These are phyloP conservation scores for Auxenochlorella pyrenoidosa DNA, from an alignment of 139 green algal genomes.

Conservation along the genomic window DNA sequence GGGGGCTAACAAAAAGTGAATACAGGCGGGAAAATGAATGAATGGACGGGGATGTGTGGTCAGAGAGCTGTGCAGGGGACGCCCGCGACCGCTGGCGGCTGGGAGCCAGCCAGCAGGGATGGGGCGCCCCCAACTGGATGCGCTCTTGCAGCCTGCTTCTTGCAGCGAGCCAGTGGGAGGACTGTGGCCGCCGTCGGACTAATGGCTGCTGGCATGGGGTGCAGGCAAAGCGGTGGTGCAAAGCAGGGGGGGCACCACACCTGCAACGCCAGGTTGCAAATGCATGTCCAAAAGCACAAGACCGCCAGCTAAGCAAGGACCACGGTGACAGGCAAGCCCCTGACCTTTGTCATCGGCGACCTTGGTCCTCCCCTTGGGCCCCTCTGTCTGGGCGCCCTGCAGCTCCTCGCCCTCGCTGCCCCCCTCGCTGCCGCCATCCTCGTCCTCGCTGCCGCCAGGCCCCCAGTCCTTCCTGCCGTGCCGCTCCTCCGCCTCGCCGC, in stretches of 20 bases:
- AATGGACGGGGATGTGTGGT: background rate
- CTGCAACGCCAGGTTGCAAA: too few species aligned
- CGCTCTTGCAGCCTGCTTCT: constrained; percentile 25
- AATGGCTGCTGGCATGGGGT: constrained; percentile 3
- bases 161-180: constrained; percentile 1
- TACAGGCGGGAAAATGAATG: background rate
- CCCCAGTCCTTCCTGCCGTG: constrained; percentile 73
- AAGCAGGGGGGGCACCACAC: too few species aligned
- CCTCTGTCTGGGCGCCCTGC: constrained; percentile 24
- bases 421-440: background rate
- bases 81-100: background rate
- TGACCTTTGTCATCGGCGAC: constrained; percentile 50
- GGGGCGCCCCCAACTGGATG: background rate
- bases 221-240: background rate
- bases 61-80: background rate
- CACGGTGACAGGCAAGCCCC: background rate
- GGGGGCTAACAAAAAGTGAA: too few species aligned
- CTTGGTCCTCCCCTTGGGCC: background rate
- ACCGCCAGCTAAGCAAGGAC: too few species aligned
- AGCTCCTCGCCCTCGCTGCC: constrained; percentile 3
- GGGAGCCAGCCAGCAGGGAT: background rate
- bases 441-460: background rate
- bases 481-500: constrained; percentile 28
- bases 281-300: too few species aligned
- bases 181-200: constrained; percentile 30